Evolutionary conservation across 306 rosid genomes (phyloP).

Genomic region (Mucuna pruriens): DNA sequence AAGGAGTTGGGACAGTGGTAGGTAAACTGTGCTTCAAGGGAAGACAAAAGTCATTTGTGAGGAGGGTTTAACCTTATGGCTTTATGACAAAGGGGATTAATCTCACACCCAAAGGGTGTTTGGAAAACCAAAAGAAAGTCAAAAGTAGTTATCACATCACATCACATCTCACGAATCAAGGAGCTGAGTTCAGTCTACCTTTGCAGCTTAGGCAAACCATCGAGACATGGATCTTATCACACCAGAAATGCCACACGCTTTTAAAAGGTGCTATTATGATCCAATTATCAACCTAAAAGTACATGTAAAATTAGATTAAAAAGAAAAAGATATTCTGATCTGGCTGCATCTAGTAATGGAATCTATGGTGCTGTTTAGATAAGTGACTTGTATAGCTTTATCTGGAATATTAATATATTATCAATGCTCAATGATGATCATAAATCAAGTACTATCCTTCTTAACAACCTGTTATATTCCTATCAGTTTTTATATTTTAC

Average conservation of each 20-base stretch:
- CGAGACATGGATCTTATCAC: neutral
- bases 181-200: constrained; percentile 28
- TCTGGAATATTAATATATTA: constrained; percentile 27
- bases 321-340: neutral
- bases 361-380: constrained; percentile 13
- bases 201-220: constrained; percentile 38
- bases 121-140: constrained; percentile 4
- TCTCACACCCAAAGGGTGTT: neutral
- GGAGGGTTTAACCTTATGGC: neutral
- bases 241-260: neutral
- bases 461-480: constrained; percentile 33
- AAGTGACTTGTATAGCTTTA: neutral
- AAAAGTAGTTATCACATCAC: constrained; percentile 35
- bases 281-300: neutral
- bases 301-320: neutral
- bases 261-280: neutral
- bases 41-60: neutral
- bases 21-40: neutral
- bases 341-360: constrained; percentile 22
- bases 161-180: constrained; percentile 38
- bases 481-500: neutral
- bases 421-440: constrained; percentile 4
- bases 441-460: constrained; percentile 20
- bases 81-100: neutral
- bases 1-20: neutral